A percentile compares a stretch with the other conserved stretches of the same genome.
Evolutionary conservation across 23 red algal species (phyloP).

Genomic region (Chondrus crispus): DNA sequence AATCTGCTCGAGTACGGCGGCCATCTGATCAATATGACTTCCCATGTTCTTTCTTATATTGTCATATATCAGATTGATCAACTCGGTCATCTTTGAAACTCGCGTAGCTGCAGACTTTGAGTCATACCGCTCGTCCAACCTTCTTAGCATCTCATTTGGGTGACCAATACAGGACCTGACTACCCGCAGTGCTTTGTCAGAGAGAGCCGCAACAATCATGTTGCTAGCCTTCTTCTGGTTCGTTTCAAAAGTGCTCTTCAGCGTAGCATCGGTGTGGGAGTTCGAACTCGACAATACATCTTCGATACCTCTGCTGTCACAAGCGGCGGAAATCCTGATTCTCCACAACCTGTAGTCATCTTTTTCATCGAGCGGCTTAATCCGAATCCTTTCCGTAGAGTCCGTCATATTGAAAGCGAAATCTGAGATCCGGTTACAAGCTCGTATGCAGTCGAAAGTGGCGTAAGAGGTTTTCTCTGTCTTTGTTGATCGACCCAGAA

Average conservation of each 20-base stretch:
- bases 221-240: constrained; percentile 15
- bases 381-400: no score
- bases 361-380: neutral
- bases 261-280: neutral
- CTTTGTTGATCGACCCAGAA: no score
- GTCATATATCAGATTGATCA: neutral
- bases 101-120: neutral
- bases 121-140: neutral
- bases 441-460: no score
- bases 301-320: neutral
- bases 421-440: no score
- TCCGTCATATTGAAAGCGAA: no score
- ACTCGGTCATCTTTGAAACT: neutral
- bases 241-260: neutral
- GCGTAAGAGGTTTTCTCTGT: no score
- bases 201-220: neutral
- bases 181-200: neutral
- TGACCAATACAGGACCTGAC: neutral
- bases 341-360: constrained; percentile 6
- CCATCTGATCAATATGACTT: neutral
- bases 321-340: neutral
- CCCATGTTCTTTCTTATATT: neutral
- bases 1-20: neutral
- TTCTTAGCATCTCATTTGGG: neutral
- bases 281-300: neutral